Evolutionary conservation across 805 yeast species (phyloP).

Genomic region (Saccharomyces paradoxus): DNA sequence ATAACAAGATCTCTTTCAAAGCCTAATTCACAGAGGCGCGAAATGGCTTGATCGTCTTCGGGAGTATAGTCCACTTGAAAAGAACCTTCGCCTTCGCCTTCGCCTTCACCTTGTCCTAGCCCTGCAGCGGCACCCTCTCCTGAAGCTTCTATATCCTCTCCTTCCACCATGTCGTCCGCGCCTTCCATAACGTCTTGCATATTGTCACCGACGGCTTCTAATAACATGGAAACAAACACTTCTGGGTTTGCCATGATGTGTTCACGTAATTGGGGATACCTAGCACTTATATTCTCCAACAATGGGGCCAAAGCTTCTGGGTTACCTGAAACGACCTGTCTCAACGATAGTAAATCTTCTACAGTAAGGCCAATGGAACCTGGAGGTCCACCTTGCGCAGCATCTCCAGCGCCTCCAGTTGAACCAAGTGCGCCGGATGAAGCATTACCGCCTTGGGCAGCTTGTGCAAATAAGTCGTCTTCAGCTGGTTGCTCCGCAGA

Average conservation of each 20-base stretch:
- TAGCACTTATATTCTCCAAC: conserved; percentile 69
- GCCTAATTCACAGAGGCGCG: conserved; percentile 84
- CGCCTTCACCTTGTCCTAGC: conserved; percentile 33
- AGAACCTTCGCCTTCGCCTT: conserved; percentile 36
- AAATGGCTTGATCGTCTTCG: conserved; percentile 84
- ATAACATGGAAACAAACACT: conserved; percentile 65
- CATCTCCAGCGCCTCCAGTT: conserved; percentile 18
- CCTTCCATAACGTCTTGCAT: conserved; percentile 39
- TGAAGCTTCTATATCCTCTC: conserved; percentile 16
- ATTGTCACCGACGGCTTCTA: conserved; percentile 49
- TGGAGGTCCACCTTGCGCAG: conserved; percentile 27
- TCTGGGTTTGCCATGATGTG: conserved; percentile 83
- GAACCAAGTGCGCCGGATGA: conserved; percentile 18
- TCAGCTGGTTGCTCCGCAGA: conserved; percentile 16
- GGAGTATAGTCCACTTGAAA: conserved; percentile 39
- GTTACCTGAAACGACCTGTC: conserved; percentile 72
- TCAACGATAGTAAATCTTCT: conserved; percentile 48
- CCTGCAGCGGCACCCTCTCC: conserved; percentile 10
- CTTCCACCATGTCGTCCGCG: conserved; percentile 26
- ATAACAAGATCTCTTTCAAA: conserved; percentile 81
- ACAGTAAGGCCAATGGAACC: conserved; percentile 38
- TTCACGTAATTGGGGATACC: conserved; percentile 79
- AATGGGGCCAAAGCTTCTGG: conserved; percentile 84
- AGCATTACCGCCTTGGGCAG: conserved; percentile 32
- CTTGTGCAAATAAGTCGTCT: conserved; percentile 37